Conservation (phyloP, 1,139 yeast species). For the Debaryomyces coudertii region DNA sequence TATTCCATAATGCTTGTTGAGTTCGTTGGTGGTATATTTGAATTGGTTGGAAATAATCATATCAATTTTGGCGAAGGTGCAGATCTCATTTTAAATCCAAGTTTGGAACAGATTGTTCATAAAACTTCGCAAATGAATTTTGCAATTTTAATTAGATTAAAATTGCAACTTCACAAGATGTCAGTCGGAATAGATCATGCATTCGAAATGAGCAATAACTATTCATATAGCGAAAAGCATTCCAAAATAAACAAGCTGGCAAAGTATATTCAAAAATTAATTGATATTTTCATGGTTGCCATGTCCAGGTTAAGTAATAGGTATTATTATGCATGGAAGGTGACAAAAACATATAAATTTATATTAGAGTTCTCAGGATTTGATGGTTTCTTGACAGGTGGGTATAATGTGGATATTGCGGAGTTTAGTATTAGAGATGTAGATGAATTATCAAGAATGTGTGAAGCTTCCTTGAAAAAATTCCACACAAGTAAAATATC, state of each 20-base stretch:
- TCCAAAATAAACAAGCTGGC: slow-evolving; percentile 23
- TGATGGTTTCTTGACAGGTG: slow-evolving; percentile 1
- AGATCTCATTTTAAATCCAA: slow-evolving; percentile 41
- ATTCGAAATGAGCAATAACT: slow-evolving; percentile 18
- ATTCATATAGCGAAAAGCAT: slow-evolving; percentile 22
- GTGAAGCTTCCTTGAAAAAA: not conserved
- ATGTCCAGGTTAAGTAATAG: slow-evolving; percentile 36
- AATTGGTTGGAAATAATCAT: slow-evolving; percentile 31
- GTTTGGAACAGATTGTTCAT: slow-evolving; percentile 33
- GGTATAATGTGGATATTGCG: not conserved
- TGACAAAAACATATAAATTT: slow-evolving; percentile 39
- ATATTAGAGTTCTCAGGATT: not conserved
- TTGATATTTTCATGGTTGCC: slow-evolving; percentile 27
- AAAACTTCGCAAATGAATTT: slow-evolving; percentile 33
- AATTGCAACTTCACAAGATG: slow-evolving; percentile 27
- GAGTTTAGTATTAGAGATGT: not conserved
- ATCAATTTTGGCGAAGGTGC: slow-evolving; percentile 39
- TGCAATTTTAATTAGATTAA: slow-evolving; percentile 24
- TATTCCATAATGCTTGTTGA: slow-evolving; percentile 27
- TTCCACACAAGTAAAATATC: not conserved
- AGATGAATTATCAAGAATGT: slow-evolving; percentile 2
- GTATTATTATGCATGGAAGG: slow-evolving; percentile 51
- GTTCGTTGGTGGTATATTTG: slow-evolving; percentile 32
- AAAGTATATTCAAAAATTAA: slow-evolving; percentile 22
- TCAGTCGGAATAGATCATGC: slow-evolving; percentile 24